Evolutionary conservation across 371 early-diverging fungal genomes (phyloP), one percentile per base, ranked within the genome.

Genomic region (Parasitella parasitica): DNA sequence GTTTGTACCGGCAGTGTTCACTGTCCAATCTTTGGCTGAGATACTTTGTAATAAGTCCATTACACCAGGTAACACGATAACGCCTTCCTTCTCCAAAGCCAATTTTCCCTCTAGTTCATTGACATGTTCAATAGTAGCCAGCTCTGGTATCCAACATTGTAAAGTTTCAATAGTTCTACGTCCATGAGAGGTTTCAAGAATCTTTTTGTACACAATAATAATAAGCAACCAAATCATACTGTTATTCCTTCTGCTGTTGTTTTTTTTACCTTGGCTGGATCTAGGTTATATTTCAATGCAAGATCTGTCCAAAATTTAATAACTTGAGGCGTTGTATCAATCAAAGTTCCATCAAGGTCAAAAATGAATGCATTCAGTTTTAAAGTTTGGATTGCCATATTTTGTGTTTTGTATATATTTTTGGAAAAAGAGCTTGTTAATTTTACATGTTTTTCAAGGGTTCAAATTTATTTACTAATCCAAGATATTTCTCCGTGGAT

Each of bases 311-410:
- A 81, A 34, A 71, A 72, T n/a, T 66, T 57, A n/a, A 73, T 59
- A 4, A 81, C 79, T 6, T 69, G 51, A 11, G 78, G 76, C 0
- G 82, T 81, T 1, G 82, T 78, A 60, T 81, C 82, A 54, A 81
- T 77, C 9, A 81, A 37, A 11, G 82, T 81, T 15, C 79, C 78
- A 64, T 81, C 82, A 18, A 81, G 63, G 51, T 81, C 82, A 63
- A 78, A 81, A 7, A 78, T 39, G 54, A 79, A 71, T 0, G 61
- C 79, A 27, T 62, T 71, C 18, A 66, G 57, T 24, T 32, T 16
- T 22, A 73, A 38, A 26, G 54, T 62, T 15, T 63, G 43, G 7
- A 56, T 37, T 6, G 51, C 46, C 55, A 59, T 60, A n/a, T 2
- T 49, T 18, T 53, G 49, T 20, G 30, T 37, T 32, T 53, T 24